Percentiles rank a stretch among this genome's conserved stretches.
Conservation (phyloP, 345 rosid species). For the Cardamine occulta region DNA sequence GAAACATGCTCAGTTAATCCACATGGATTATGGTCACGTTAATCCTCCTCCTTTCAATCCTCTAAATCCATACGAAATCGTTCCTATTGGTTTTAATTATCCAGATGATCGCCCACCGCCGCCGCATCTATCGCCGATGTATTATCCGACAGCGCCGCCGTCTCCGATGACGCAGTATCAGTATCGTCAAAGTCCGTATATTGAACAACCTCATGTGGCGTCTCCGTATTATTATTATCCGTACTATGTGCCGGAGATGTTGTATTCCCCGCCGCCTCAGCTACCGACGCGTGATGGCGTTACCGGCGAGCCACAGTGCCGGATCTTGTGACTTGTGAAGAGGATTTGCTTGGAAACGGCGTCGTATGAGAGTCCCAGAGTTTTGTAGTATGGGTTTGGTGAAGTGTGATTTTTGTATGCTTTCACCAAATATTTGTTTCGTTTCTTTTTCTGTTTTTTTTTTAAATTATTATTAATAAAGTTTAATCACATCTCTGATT, state of each 20-base stretch:
- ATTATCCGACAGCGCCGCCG: background rate
- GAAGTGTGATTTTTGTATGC: slow-evolving; percentile 6
- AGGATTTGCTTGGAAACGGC: background rate
- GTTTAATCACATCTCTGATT: background rate
- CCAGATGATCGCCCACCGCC: background rate
- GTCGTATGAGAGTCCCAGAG: background rate
- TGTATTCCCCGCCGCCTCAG: slow-evolving; percentile 24
- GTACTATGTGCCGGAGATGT: slow-evolving; percentile 19
- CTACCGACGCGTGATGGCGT: slow-evolving; percentile 7
- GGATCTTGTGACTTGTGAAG: slow-evolving; percentile 20
- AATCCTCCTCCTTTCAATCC: background rate
- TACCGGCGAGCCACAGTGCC: slow-evolving; percentile 28
- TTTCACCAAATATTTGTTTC: background rate
- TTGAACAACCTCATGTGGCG: slow-evolving; percentile 17
- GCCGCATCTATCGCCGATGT: background rate
- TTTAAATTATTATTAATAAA: background rate
- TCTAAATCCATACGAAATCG: background rate
- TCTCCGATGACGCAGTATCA: background rate
- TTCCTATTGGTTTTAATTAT: background rate
- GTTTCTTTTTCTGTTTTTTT: background rate
- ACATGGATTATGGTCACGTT: slow-evolving; percentile 32
- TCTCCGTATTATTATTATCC: slow-evolving; percentile 19
- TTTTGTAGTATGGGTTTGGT: background rate
- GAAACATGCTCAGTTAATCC: slow-evolving; percentile 31
- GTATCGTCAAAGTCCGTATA: background rate